These are phyloP conservation scores for Penicillium canariense DNA, from an alignment of 495 filamentous ascomycete genomes.

Conservation along the genomic window DNA sequence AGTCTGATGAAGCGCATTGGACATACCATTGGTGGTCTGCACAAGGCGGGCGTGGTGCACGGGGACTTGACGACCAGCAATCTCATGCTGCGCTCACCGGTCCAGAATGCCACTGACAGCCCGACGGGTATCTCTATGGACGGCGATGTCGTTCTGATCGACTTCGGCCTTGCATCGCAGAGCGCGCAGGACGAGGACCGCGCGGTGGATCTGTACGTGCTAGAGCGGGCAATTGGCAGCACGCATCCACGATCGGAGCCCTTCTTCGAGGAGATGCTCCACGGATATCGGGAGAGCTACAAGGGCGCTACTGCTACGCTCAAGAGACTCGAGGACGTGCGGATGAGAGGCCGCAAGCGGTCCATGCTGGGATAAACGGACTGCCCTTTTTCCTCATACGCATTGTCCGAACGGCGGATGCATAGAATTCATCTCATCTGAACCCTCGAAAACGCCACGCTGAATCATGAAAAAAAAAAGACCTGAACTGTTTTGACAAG, in stretches of 20 bases:
- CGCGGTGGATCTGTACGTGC: constrained; percentile 94
- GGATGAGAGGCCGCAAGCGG: constrained; percentile 93
- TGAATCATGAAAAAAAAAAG: constrained; percentile 20
- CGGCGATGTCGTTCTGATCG: constrained; percentile 86
- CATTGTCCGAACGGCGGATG: constrained; percentile 1
- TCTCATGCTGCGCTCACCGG: constrained; percentile 67
- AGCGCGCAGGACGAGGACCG: constrained; percentile 86
- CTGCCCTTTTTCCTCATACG: constrained; percentile 7
- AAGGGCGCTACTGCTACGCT: constrained; percentile 60
- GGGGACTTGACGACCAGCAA: constrained; percentile 98
- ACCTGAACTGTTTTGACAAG: constrained; percentile 15
- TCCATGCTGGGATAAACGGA: constrained; percentile 81
- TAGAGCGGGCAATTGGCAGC: constrained; percentile 93
- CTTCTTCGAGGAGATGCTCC: constrained; percentile 65
- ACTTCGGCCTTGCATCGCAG: constrained; percentile 89
- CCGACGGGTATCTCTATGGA: constrained; percentile 32
- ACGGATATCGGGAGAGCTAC: constrained; percentile 58
- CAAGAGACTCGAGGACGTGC: constrained; percentile 85
- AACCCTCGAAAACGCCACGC: constrained; percentile 36
- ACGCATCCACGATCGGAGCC: constrained; percentile 86
- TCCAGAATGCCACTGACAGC: constrained; percentile 18
- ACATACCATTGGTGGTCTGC: constrained; percentile 70
- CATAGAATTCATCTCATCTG: constrained; percentile 8
- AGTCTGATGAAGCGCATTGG: constrained; percentile 73
- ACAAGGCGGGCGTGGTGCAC: constrained; percentile 81